These are phyloP conservation scores for Lentinus polychrous DNA, from an alignment of 1,284 basidiomycete genomes.

Conservation along the genomic window DNA sequence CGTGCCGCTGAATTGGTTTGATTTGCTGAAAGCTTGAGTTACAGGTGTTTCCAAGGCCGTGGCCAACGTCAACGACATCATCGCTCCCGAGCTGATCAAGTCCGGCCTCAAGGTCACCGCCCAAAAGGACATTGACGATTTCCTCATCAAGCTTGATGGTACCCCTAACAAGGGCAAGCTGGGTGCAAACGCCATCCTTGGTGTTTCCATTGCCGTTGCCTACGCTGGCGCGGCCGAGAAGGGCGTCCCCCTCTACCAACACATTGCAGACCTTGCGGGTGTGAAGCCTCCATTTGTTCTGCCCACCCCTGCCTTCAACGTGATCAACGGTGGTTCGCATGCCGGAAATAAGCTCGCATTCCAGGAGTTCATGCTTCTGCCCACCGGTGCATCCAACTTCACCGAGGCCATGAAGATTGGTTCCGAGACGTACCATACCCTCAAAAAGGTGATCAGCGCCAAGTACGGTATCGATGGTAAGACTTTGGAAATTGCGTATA, in stretches of 20 bases:
- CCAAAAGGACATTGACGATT: conserved; percentile 97
- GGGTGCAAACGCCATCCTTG: conserved; percentile 98
- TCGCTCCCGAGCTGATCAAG: conserved; percentile 88
- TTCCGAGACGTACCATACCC: conserved; percentile 95
- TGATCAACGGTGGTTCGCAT: conserved; percentile 99
- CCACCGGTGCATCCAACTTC: conserved; percentile 88
- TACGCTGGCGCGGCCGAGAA: conserved; percentile 94
- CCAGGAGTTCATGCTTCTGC: conserved; percentile 99
- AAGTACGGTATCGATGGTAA: conserved; percentile 98
- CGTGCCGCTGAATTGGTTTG: too few species aligned
- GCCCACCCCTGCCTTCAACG: conserved; percentile 93
- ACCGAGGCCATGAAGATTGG: conserved; percentile 98
- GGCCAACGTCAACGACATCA: conserved; percentile 88
- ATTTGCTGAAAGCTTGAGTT: background rate
- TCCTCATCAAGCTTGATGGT: conserved; percentile 98
- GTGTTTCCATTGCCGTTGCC: conserved; percentile 94
- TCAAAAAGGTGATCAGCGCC: conserved; percentile 99
- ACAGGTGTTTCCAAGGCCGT: conserved; percentile 92
- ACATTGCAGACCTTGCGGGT: conserved; percentile 93
- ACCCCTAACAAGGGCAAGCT: conserved; percentile 99
- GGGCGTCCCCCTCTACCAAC: conserved; percentile 92
- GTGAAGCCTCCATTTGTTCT: conserved; percentile 90
- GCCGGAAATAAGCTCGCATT: conserved; percentile 99
- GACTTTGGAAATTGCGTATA: conserved; percentile 17
- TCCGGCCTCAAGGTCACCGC: conserved; percentile 82